These are phyloP conservation scores for Sporopachydermia quercuum DNA, from an alignment of 805 yeast genomes.

Conservation along the genomic window DNA sequence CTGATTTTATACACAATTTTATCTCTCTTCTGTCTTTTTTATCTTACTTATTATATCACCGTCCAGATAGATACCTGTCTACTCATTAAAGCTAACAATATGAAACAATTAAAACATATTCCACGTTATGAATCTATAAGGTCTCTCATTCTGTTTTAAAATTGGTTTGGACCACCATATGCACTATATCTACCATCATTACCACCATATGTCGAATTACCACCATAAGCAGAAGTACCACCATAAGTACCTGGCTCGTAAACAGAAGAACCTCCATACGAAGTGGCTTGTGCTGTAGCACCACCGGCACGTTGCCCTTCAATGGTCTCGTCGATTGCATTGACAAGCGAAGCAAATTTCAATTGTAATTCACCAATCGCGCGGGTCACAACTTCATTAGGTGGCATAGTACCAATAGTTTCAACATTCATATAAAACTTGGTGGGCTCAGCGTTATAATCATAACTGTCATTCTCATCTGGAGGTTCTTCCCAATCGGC, in stretches of 20 bases:
- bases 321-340: constrained; percentile 43
- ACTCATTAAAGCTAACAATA: too few species aligned
- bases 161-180: constrained; percentile 3
- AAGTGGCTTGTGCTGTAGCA: constrained; percentile 19
- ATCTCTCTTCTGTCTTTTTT: too few species aligned
- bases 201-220: constrained; percentile 14
- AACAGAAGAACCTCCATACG: constrained; percentile 16
- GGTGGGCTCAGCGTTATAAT: constrained; percentile 67
- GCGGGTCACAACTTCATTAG: constrained; percentile 77
- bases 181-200: constrained; percentile 1
- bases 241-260: constrained; percentile 17
- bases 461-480: constrained; percentile 71
- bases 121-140: too few species aligned
- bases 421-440: constrained; percentile 83
- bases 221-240: constrained; percentile 18
- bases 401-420: constrained; percentile 78
- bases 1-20: too few species aligned
- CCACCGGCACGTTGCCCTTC: constrained; percentile 22
- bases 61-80: too few species aligned
- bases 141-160: too few species aligned
- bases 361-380: constrained; percentile 77
- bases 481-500: constrained; percentile 96
- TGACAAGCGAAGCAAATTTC: constrained; percentile 77
- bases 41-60: too few species aligned
- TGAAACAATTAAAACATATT: too few species aligned